phyloP scores from a whole-genome alignment of 495 filamentous ascomycete species.

The Daldinia vernicosa region DNA sequence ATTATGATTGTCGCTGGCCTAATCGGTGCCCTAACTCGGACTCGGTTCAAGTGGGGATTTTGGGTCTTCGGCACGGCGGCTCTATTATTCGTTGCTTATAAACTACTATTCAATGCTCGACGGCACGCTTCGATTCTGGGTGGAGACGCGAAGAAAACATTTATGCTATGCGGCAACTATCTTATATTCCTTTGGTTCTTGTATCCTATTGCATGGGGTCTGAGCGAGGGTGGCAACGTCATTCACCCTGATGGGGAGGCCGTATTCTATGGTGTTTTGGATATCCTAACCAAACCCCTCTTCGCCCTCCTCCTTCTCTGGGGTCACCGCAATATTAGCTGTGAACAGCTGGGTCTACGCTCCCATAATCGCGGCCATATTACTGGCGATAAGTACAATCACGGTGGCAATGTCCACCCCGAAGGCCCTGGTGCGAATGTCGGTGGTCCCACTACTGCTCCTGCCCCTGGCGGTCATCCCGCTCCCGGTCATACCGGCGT shows the following conservation, averaged over 20 bases:
- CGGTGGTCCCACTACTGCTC: conserved; percentile 8
- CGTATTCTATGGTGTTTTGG: conserved; percentile 76
- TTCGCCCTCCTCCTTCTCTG: conserved; percentile 60
- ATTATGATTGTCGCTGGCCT: conserved; percentile 72
- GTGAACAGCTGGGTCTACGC: conserved; percentile 57
- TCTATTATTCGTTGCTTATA: conserved; percentile 66
- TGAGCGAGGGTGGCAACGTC: conserved; percentile 73
- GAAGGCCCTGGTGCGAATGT: conserved; percentile 37
- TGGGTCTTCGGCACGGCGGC: conserved; percentile 70
- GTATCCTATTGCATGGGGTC: conserved; percentile 76
- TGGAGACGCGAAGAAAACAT: conserved; percentile 57
- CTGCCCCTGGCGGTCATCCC: background rate
- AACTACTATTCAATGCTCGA: conserved; percentile 61
- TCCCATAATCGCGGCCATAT: conserved; percentile 37
- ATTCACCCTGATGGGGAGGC: conserved; percentile 69
- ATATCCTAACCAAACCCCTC: conserved; percentile 67
- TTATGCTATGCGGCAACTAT: conserved; percentile 61
- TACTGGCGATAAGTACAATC: conserved; percentile 35
- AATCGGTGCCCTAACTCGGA: conserved; percentile 65
- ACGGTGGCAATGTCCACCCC: conserved; percentile 16
- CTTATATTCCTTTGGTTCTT: conserved; percentile 67
- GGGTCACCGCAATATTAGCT: conserved; percentile 65
- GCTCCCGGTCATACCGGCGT: conserved; percentile 3
- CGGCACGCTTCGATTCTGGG: conserved; percentile 64
- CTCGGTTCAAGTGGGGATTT: conserved; percentile 73